phyloP scores from a whole-genome alignment of 352 stramenopile species.

The Phytopythium litorale region DNA sequence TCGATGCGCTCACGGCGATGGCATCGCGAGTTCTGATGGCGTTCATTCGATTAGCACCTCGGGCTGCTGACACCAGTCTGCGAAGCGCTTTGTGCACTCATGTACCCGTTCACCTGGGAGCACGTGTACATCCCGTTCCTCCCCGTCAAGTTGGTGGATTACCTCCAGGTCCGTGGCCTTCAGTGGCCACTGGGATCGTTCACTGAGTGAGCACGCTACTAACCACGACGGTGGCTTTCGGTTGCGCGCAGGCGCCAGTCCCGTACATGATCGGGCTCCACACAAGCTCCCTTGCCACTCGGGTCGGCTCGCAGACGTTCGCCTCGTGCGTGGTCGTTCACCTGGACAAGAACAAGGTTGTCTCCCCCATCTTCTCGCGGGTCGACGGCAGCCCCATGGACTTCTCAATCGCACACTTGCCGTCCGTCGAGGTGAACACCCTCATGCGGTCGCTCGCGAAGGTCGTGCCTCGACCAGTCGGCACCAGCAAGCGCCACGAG shows the following conservation, averaged over 20 bases:
- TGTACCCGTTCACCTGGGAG: constrained; percentile 84
- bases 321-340: constrained; percentile 79
- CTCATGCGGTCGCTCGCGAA: constrained; percentile 31
- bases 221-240: background rate
- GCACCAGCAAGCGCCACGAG: constrained; percentile 6
- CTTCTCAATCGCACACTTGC: constrained; percentile 45
- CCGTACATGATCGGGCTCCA: constrained; percentile 86
- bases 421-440: constrained; percentile 36
- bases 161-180: constrained; percentile 49
- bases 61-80: constrained; percentile 71
- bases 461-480: constrained; percentile 39
- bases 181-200: background rate
- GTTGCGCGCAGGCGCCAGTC: constrained; percentile 53
- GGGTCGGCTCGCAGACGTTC: constrained; percentile 68
- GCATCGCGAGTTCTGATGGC: background rate
- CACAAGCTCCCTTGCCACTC: constrained; percentile 75
- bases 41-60: constrained; percentile 29
- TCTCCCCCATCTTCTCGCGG: constrained; percentile 59
- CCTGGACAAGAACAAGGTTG: constrained; percentile 82
- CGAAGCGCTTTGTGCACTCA: constrained; percentile 69
- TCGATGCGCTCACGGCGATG: background rate
- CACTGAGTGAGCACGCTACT: background rate
- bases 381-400: constrained; percentile 49
- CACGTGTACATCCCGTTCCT: constrained; percentile 88
- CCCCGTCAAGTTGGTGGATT: constrained; percentile 78